These are phyloP conservation scores for Cercophora scortea DNA, from an alignment of 495 filamentous ascomycete species.

Conservation along the genomic window DNA sequence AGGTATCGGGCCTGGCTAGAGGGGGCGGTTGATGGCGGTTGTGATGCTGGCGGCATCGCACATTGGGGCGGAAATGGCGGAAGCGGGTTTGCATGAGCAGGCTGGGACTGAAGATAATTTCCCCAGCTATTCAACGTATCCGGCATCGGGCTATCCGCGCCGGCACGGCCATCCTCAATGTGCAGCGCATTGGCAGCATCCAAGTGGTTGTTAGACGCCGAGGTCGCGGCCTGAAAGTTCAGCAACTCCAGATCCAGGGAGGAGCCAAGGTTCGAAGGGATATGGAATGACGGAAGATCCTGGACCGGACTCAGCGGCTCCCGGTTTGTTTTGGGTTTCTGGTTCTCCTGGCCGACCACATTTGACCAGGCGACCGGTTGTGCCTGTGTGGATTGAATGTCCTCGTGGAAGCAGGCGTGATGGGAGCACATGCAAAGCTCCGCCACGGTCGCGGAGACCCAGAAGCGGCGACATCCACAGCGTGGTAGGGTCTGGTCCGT, in stretches of 20 bases:
- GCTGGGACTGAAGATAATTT: slow-evolving; percentile 30
- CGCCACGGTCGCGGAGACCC: slow-evolving; percentile 35
- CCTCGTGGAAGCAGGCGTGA: slow-evolving; percentile 65
- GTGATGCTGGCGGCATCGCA: slow-evolving; percentile 31
- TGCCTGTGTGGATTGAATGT: slow-evolving; percentile 20
- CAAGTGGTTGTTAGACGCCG: slow-evolving; percentile 7
- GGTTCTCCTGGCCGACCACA: slow-evolving; percentile 36
- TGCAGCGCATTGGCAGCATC: slow-evolving; percentile 12
- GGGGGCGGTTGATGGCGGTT: slow-evolving; percentile 37
- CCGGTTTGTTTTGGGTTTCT: slow-evolving; percentile 29
- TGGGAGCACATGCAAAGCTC: slow-evolving; percentile 62
- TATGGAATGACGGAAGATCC: slow-evolving; percentile 28
- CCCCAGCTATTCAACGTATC: slow-evolving; percentile 42
- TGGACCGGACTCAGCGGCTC: slow-evolving; percentile 38
- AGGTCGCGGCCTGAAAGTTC: slow-evolving; percentile 18
- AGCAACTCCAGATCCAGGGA: slow-evolving; percentile 26
- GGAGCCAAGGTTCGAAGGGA: slow-evolving; percentile 22
- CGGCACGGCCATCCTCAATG: slow-evolving; percentile 12
- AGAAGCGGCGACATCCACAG: slow-evolving; percentile 64
- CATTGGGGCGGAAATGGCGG: slow-evolving; percentile 46
- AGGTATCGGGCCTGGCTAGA: slow-evolving; percentile 38
- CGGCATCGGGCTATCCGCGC: slow-evolving; percentile 33
- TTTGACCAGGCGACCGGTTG: slow-evolving; percentile 7
- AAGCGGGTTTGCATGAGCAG: slow-evolving; percentile 21
- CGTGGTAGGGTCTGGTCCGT: slow-evolving; percentile 43